Percentiles rank a stretch among this genome's conserved stretches.
Conservation (phyloP, 2,329 filamentous ascomycete species). For the Aureobasidium mangrovei region DNA sequence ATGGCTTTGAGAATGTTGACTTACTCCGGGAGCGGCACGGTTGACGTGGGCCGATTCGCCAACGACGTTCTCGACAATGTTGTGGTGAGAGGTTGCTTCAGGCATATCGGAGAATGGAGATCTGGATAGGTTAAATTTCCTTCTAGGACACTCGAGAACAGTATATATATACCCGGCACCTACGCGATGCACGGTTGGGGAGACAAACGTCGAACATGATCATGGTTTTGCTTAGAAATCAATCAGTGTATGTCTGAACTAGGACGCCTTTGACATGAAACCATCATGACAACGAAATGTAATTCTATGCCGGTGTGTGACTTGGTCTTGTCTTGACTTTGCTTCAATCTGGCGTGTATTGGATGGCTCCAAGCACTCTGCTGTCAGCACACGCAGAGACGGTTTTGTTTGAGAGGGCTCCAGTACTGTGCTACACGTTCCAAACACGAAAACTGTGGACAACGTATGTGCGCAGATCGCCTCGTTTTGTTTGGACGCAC, state of each 20-base stretch:
- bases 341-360: no score
- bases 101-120: neutral
- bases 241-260: neutral
- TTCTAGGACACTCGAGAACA: neutral
- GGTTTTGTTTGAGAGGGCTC: no score
- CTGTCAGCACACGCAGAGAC: no score
- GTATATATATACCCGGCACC: neutral
- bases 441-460: no score
- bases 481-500: no score
- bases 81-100: conserved; percentile 24
- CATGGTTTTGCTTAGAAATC: conserved; percentile 9
- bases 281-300: no score
- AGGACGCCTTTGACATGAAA: neutral
- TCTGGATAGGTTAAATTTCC: neutral
- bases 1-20: conserved; percentile 6
- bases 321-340: no score
- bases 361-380: no score
- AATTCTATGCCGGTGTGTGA: no score
- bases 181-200: neutral
- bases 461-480: no score
- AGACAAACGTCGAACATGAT: neutral
- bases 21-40: conserved; percentile 34
- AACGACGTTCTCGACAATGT: conserved; percentile 19
- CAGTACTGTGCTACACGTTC: no score
- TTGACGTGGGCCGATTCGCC: conserved; percentile 32